Evolutionary conservation across 2,329 filamentous ascomycete species (phyloP), one percentile per base, ranked within the genome.

Genomic region (Penicillium concentricum): DNA sequence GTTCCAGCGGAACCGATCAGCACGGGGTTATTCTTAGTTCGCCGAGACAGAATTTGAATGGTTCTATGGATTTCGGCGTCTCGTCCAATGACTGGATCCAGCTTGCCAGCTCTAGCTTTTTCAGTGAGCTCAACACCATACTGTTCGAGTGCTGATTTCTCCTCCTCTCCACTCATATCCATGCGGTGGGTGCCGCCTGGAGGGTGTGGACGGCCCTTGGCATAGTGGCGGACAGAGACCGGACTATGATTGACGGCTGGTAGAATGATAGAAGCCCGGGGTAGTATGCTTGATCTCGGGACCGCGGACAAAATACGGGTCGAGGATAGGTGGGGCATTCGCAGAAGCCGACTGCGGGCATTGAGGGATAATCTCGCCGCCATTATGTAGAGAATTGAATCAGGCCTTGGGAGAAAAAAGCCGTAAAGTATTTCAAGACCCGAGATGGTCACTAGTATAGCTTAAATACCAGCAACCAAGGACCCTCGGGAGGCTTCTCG

Each of bases 11-110:
- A 87, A 60, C 93, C 93, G 57, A 97, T 96, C n/a, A 97, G 79
- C 0, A 97, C 92, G 0, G 93, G 93, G 64, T 96, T 96, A 67
- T 97, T 97, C 76, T 97, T 97, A 8, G 94, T 97, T 59, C 94
- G 83, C 61, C 94, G 82, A 16, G 92, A 97, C 1, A 99, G 78
- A 12, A 99, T 89, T 69, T 97, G 94, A 58, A 97, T 97, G 0
- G 92, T 96, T 48, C 94, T 83, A 69, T 96, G 91, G 51, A 97
- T 96, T 72, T 97, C 94, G 5, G 85, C 81, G 67, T 97, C 92
- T 72, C 94, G 84, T 20, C 94, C 94, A 69, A 99, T 97, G 15
- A 97, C 93, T 0, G 94, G 94, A 69, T 99, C 94, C 4, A 99
- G 82, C 71, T 96, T 97, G 39, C 94, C 94, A 47, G 89, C 88